Percentiles rank a stretch among this genome's conserved stretches.
These are phyloP conservation scores for Tephrocybe sp. DNA, from an alignment of 768 basidiomycete genomes.

Conservation along the genomic window DNA sequence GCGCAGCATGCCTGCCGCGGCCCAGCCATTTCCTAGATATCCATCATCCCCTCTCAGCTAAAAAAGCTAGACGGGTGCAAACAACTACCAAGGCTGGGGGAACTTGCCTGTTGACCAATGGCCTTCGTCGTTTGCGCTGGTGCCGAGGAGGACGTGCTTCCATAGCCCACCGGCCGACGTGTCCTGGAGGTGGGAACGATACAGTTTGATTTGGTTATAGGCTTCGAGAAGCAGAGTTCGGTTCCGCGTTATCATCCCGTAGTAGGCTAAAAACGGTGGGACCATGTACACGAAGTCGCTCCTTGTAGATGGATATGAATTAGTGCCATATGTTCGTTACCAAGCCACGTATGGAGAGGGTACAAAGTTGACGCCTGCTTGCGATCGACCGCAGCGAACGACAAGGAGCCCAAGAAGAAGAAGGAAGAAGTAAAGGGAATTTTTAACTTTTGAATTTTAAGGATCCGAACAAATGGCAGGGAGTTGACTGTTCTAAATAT, in stretches of 20 bases:
- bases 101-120: conserved; percentile 76
- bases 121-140: conserved; percentile 52
- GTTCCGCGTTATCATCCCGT: conserved; percentile 64
- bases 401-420: too few relatives aligned
- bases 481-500: conserved; percentile 4
- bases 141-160: conserved; percentile 73
- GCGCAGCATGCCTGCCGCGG: conserved; percentile 82
- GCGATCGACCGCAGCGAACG: too few relatives aligned
- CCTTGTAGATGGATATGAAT: conserved; percentile 40
- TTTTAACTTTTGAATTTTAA: neutral
- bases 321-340: neutral
- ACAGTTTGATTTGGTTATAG: conserved; percentile 71
- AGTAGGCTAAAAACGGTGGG: conserved; percentile 85
- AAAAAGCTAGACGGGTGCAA: too few relatives aligned
- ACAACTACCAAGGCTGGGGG: too few relatives aligned
- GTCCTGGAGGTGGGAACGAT: conserved; percentile 66
- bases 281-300: conserved; percentile 84
- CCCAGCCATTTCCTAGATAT: conserved; percentile 90
- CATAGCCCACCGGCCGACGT: conserved; percentile 53
- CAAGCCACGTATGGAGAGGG: neutral
- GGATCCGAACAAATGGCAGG: neutral
- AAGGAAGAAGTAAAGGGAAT: too few relatives aligned
- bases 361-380: too few relatives aligned
- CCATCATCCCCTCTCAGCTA: neutral
- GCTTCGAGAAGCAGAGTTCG: conserved; percentile 58